Conservation (phyloP, 2,329 filamentous ascomycete genomes). For the Geosmithia morbida region DNA sequence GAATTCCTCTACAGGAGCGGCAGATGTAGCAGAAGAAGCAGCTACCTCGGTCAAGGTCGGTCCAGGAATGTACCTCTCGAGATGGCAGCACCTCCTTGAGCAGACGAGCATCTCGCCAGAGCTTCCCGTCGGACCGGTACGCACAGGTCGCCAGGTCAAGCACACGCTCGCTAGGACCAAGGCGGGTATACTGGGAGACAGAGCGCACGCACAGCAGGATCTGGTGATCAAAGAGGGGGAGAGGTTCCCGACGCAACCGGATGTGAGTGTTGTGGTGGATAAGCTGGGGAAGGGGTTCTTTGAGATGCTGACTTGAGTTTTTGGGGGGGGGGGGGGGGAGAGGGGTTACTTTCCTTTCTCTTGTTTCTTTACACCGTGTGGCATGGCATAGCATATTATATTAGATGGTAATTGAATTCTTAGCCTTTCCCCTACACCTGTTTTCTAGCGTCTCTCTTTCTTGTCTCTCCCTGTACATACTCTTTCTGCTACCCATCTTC, state of each 20-base stretch:
- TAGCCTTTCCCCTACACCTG: too few relatives aligned
- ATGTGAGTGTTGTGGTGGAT: slow-evolving; percentile 25
- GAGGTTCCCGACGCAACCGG: slow-evolving; percentile 18
- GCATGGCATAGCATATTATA: too few relatives aligned
- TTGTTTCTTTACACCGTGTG: too few relatives aligned
- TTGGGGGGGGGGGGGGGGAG: too few relatives aligned
- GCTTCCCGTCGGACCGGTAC: slow-evolving; percentile 32
- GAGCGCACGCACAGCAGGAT: slow-evolving; percentile 8
- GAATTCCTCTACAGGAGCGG: slow-evolving; percentile 1
- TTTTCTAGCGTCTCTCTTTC: too few relatives aligned
- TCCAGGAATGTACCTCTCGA: slow-evolving; percentile 56
- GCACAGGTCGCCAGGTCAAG: slow-evolving; percentile 38
- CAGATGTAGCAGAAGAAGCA: not conserved
- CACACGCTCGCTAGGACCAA: slow-evolving; percentile 26
- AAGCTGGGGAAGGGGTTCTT: slow-evolving; percentile 24
- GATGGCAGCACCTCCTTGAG: slow-evolving; percentile 60
- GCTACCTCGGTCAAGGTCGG: slow-evolving; percentile 28
- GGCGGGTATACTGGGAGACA: slow-evolving; percentile 16
- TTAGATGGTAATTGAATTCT: too few relatives aligned
- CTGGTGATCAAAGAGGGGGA: slow-evolving; percentile 15
- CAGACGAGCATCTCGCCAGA: slow-evolving; percentile 53
- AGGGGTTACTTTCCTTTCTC: too few relatives aligned
- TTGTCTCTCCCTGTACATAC: too few relatives aligned
- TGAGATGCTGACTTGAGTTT: slow-evolving; percentile 9
- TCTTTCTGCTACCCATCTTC: too few relatives aligned